Base-by-base conservation (phyloP, 164 flowering plant species). In the Macadamia integrifolia region DNA sequence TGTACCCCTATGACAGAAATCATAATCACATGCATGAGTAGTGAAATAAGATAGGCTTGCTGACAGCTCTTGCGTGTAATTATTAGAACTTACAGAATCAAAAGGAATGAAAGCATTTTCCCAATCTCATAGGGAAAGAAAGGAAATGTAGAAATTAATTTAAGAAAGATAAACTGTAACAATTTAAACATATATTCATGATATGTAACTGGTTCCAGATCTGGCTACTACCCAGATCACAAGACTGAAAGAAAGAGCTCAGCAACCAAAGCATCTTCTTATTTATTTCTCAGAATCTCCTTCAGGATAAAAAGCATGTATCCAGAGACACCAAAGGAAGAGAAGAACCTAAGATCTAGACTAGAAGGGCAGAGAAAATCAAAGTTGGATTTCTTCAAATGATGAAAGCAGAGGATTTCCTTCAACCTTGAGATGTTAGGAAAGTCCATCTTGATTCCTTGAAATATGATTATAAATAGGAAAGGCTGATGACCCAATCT, bases 391-490 rank as follows among this genome's bases (percentile, higher is more conserved):
- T 53, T 53, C 57, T 17, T 13, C 6, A 46, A 32, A 32, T 50
- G 13, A 50, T 35, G 65, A 60, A 1, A 9, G 58, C 13, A 59
- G 29, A 61, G 7, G 50, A 1, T 46, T 46, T 46, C 7, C 50
- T 46, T 46, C 50, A 46, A 46, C 50, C 6, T 71, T 73, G 74
- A 68, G 66, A 55, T 69, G 64, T 46, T 29, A 66, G 57, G 72
- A 65, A 71, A 42, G 61, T 31, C 44, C 62, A 74, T 66, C 46
- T 12, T 67, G 69, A 62, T 50, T 60, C 73, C 50, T 30, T 64
- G 71, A 65, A 72, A 43, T 63, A 32, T 66, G 57, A 50, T 74
- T 76, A 81, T 74, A 80, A 58, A 72, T 66, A 46, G 60, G 52
- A 50, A 53, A 60, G 44, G n/a, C 6, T 63, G 44, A 68, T 61